Evolutionary conservation across 768 basidiomycete genomes (phyloP), one percentile per base, ranked within the genome.

Genomic region (Crucibulum laeve): DNA sequence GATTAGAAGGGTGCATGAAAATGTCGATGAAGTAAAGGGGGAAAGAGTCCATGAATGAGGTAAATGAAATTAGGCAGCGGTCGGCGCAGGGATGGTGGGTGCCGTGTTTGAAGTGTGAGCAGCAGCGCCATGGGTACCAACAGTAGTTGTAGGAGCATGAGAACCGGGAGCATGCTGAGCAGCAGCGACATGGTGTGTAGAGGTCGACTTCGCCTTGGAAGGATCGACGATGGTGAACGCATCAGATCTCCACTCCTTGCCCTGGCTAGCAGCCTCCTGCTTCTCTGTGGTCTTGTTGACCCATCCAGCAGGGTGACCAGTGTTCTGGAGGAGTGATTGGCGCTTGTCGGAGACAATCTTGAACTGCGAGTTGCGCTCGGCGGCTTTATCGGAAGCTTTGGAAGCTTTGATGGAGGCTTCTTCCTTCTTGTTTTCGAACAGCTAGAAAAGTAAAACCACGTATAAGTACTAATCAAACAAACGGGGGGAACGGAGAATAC

Each of bases 291-390:
- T 62, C 19, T 82, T 77, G 53, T 82, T 82, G 15, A 85, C 77
- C 82, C 85, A 89, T 4, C 87, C 84, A 5, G 76, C 62, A 5
- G 87, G 81, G 45, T 84, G 76, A 0, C 87, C 84, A 30, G 71
- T 66, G 17, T 77, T 64, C 3, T 75, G 73, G 28, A 94, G 61
- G 33, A 94, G 60, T 33, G 82, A 86, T 37, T 87, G 67, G 22
- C 83, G 71, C 66, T 85, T 86, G 47, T 82, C 74, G 13, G 70
- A 68, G 4, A 92, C 84, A 25, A 95, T 76, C 66, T 89, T 88
- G 74, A 95, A 92, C 50, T 87, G 82, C 5, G 81, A 80, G 19
- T 54, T 49, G 58, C 53, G 49, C 1, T 55, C 50, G 5, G 44
- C 42, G 2, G 63, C 52, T 17, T 52, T 55, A 5, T 53, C 48